Evolutionary conservation across 345 rosid genomes (phyloP).

Genomic region (Gynandropsis gynandra): DNA sequence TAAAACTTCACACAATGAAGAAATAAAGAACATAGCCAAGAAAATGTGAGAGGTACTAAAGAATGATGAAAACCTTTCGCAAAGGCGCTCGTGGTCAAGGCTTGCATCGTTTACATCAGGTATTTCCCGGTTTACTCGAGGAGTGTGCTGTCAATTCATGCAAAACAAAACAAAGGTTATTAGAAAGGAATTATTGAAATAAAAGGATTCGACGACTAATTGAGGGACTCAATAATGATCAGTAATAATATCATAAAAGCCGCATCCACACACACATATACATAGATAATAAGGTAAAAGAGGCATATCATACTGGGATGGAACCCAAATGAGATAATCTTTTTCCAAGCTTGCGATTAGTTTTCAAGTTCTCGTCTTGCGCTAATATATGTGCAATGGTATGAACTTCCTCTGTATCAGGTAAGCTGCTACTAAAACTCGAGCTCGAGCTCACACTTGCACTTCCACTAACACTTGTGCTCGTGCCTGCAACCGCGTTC

Average conservation of each 20-base stretch:
- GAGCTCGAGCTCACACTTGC: slow-evolving; percentile 72
- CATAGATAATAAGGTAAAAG: slow-evolving; percentile 1
- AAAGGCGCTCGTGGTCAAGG: slow-evolving; percentile 80
- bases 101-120: slow-evolving; percentile 84
- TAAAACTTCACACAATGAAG: slow-evolving; percentile 13
- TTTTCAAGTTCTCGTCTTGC: slow-evolving; percentile 43
- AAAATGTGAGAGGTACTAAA: too few species aligned
- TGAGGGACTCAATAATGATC: neutral
- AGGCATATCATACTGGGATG: slow-evolving; percentile 51
- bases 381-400: slow-evolving; percentile 72
- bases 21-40: too few species aligned
- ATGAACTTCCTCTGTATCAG: slow-evolving; percentile 77
- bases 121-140: slow-evolving; percentile 67
- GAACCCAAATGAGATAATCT: slow-evolving; percentile 85
- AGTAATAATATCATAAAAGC: neutral
- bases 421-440: slow-evolving; percentile 66
- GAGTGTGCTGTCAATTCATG: slow-evolving; percentile 63
- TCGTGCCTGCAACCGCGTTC: slow-evolving; percentile 27
- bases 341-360: slow-evolving; percentile 57
- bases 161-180: slow-evolving; percentile 8
- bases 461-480: slow-evolving; percentile 15
- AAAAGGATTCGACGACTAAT: neutral
- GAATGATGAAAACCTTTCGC: slow-evolving; percentile 70
- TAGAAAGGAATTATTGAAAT: neutral
- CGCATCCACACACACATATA: neutral